phyloP scores from a whole-genome alignment of 345 rosid species.

The Draba incana region DNA sequence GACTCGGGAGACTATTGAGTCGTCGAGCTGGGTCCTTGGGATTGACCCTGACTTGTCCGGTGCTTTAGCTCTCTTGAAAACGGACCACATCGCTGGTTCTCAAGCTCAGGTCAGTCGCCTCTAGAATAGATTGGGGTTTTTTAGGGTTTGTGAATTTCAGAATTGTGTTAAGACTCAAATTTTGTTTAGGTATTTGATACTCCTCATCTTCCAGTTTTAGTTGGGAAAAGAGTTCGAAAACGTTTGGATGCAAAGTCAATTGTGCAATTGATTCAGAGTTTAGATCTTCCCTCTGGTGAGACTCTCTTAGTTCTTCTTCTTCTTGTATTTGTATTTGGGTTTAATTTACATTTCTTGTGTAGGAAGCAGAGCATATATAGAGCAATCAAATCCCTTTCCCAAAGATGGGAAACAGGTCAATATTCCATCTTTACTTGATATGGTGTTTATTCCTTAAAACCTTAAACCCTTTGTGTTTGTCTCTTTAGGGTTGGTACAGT shows the following conservation, averaged over 20 bases:
- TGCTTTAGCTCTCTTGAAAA: slow-evolving; percentile 71
- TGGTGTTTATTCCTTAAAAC: neutral
- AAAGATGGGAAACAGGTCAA: slow-evolving; percentile 80
- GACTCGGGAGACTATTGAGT: slow-evolving; percentile 23
- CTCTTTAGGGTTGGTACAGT: slow-evolving; percentile 83
- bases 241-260: slow-evolving; percentile 84
- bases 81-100: slow-evolving; percentile 48
- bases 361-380: slow-evolving; percentile 75
- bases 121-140: neutral
- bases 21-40: slow-evolving; percentile 64
- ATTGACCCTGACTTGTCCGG: slow-evolving; percentile 88
- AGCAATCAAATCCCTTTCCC: slow-evolving; percentile 74
- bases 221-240: slow-evolving; percentile 69
- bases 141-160: neutral
- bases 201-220: slow-evolving; percentile 66
- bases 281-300: slow-evolving; percentile 76
- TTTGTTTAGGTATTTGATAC: slow-evolving; percentile 74
- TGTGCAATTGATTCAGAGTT: slow-evolving; percentile 63
- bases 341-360: neutral
- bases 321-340: neutral
- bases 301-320: neutral
- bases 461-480: neutral
- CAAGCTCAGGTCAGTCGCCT: slow-evolving; percentile 54
- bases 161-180: neutral
- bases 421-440: neutral